Evolutionary conservation across 2,329 filamentous ascomycete species (phyloP), one percentile per base, ranked within the genome.

Genomic region (Calonectria pauciramosa): DNA sequence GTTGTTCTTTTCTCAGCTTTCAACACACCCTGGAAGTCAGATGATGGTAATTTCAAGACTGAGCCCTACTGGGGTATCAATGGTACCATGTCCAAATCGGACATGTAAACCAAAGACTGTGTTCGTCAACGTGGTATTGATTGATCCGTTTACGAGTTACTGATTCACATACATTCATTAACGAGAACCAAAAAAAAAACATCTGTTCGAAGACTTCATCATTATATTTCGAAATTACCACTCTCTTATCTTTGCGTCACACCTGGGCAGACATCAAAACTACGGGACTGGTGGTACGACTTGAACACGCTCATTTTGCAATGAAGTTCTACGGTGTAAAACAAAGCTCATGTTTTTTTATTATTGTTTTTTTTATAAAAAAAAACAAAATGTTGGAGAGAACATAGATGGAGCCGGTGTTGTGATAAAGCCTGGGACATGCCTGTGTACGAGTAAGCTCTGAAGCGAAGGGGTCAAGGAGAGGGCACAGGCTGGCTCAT

Each of bases 1-100:
- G 81, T 96, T 54, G 90, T 96, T 77, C 86, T 97, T 28, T 96
- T 97, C 86, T 94, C 93, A 34, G 93, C 94, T 4, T 96, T 93
- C 86, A 94, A 98, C 84, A 94, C 95, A 75, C 81, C 88, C 66
- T 98, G 95, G 95, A 98, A 97, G 89, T 83, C 86, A 51, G 90
- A 94, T 78, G 89, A 86, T 3, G 87, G 84, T 28, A 93, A 93
- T 1, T 94, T 93, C 84, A 90, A 91, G 73, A 91, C 94, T 3
- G 95, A 98, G 86, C 90, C 92, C 83, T 95, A 89, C 85, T 97
- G 95, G 94, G 95, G 95, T 38, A 91, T 94, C 68, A 79, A 80
- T 38, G 84, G 83, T n/a, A 80, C 81, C 38, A 71, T 81, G 26
- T 77, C 77, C 49, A 51, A 70, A 56, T 79, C 78, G 54, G 70